A percentile compares a stretch with the other conserved stretches of the same genome.
These are phyloP conservation scores for Aureobasidium melanogenum DNA, from an alignment of 2,329 filamentous ascomycete genomes.

Conservation along the genomic window DNA sequence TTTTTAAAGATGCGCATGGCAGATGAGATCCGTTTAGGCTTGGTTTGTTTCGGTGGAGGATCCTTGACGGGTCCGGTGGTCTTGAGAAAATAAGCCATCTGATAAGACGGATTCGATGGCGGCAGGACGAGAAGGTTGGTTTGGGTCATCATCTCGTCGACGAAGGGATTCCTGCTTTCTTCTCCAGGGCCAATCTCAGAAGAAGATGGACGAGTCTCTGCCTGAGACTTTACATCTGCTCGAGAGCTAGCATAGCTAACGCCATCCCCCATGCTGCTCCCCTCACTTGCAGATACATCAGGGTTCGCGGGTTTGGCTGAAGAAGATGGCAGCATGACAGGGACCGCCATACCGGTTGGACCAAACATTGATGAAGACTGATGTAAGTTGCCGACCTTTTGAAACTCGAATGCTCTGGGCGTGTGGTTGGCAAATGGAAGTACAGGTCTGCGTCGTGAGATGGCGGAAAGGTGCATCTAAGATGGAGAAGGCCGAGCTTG, in stretches of 20 bases:
- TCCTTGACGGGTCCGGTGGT: conserved; percentile 28
- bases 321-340: conserved; percentile 9
- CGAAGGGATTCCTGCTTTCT: background rate
- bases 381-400: conserved; percentile 16
- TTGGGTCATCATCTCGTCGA: conserved; percentile 24
- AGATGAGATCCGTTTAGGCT: conserved; percentile 19
- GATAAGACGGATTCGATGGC: conserved; percentile 22
- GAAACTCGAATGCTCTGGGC: conserved; percentile 24
- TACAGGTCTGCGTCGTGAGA: conserved; percentile 20
- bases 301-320: background rate
- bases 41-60: conserved; percentile 12
- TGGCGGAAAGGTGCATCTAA: conserved; percentile 27
- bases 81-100: conserved; percentile 30
- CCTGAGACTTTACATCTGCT: background rate
- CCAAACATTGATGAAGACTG: conserved; percentile 17
- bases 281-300: background rate
- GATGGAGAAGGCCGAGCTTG: conserved; percentile 14
- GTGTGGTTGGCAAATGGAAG: conserved; percentile 27
- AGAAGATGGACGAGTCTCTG: background rate
- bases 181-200: background rate
- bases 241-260: conserved; percentile 2
- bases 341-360: conserved; percentile 14
- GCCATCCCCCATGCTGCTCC: background rate
- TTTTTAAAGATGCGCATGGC: conserved; percentile 25
- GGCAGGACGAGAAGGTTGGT: conserved; percentile 23